These are phyloP conservation scores for Chamaenerion angustifolium DNA, from an alignment of 345 rosid genomes.

Conservation along the genomic window DNA sequence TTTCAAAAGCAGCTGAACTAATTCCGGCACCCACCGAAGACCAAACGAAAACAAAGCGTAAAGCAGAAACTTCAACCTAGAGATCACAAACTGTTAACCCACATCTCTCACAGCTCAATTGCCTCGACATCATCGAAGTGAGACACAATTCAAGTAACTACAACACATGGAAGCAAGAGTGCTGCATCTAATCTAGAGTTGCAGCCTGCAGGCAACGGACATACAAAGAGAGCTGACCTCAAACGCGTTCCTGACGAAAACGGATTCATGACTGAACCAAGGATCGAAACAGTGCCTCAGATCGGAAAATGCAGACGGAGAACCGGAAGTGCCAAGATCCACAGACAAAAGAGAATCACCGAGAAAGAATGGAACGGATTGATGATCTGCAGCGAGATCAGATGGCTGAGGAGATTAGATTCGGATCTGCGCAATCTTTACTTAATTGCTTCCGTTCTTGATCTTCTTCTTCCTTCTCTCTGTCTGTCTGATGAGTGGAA, in stretches of 20 bases:
- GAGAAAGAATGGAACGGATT: too few relatives aligned
- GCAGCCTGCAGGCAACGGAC: constrained; percentile 1
- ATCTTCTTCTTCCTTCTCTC: too few relatives aligned
- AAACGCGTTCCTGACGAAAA: constrained; percentile 96
- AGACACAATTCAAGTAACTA: neutral
- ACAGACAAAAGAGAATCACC: neutral
- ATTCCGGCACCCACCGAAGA: neutral
- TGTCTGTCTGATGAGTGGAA: too few relatives aligned
- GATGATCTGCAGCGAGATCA: too few relatives aligned
- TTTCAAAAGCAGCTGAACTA: too few relatives aligned
- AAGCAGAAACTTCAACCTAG: too few relatives aligned
- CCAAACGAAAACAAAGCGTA: neutral
- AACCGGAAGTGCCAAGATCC: constrained; percentile 8
- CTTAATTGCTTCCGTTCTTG: too few relatives aligned
- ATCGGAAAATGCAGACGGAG: constrained; percentile 15
- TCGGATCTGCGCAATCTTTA: too few relatives aligned
- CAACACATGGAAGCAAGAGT: neutral
- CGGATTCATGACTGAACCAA: constrained; percentile 83
- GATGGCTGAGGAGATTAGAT: too few relatives aligned
- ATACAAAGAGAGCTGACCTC: constrained; percentile 35
- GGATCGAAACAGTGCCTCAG: constrained; percentile 14
- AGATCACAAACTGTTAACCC: too few relatives aligned
- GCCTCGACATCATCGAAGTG: neutral
- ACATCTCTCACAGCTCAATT: too few relatives aligned
- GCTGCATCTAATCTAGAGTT: neutral